Evolutionary conservation across 495 filamentous ascomycete genomes (phyloP), one percentile per base, ranked within the genome.

Genomic region (Tuber borchii): DNA sequence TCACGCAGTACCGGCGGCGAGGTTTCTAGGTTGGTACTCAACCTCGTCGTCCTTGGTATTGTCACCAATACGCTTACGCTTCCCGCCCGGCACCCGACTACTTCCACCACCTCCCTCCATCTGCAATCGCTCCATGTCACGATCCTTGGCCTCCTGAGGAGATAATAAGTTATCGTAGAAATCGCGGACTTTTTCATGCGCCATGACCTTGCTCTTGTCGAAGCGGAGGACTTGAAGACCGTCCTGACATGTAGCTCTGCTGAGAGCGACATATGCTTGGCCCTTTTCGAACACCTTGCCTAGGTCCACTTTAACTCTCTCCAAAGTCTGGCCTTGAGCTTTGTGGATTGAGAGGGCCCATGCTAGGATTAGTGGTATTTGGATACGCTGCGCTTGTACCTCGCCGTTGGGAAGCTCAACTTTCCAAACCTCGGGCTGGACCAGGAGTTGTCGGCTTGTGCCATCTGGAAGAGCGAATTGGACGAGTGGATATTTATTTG

Each of bases 341-440:
- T 99, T 99, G 86, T 99, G 95, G 77, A 99, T 98, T 2, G 93
- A 97, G 22, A 99, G 85, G 20, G 95, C 96, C 95, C 95, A 98
- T 1, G 95, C 95, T 17, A 99, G 87, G 72, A 98, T 98, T 45
- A 99, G 87, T 2, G 95, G 92, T 77, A 95, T 80, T 82, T 95
- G 92, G 10, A 84, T 86, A 44, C 93, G 91, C 48, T 90, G 90
- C 2, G 95, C 95, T 84, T 97, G 95, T 0, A 97, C 87, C 82
- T 99, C 95, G 65, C 95, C 95, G 70, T 92, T 97, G 20, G 96
- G 96, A 39, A 97, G 89, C 84, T 99, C 96, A 44, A 97, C 92
- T 83, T 97, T 99, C 96, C 96, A 99, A 14, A 88, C 86, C 81
- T 98, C 96, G 6, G 90, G 91, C 75, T 92, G 88, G 83, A 93